These are phyloP conservation scores for Trifolium dubium DNA, from an alignment of 306 rosid genomes.

Conservation along the genomic window DNA sequence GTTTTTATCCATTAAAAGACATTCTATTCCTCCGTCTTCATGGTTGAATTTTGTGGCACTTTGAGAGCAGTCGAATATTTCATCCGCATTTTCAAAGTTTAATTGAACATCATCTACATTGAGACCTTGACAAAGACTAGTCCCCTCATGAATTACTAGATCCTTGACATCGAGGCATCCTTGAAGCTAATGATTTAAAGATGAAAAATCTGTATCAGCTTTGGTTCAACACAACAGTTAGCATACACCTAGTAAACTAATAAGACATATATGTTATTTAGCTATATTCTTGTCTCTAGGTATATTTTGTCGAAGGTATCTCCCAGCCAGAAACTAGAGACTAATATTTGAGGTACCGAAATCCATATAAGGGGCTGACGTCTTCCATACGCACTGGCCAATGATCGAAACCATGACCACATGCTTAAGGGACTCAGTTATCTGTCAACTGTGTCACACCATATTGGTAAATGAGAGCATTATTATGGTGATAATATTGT, in stretches of 20 bases:
- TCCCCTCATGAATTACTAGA: conserved; percentile 48
- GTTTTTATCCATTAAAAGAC: conserved; percentile 64
- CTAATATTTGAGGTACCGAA: neutral
- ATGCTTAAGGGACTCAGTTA: neutral
- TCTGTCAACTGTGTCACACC: neutral
- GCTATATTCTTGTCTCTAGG: neutral
- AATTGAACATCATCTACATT: conserved; percentile 55
- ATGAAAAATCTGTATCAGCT: conserved; percentile 5
- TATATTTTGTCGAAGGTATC: neutral
- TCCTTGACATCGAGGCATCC: conserved; percentile 57
- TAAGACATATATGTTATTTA: neutral
- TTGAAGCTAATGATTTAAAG: conserved; percentile 45
- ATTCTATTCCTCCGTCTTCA: conserved; percentile 64
- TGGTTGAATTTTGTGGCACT: conserved; percentile 53
- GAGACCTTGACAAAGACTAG: conserved; percentile 58
- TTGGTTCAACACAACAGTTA: conserved; percentile 1
- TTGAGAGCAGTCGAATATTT: conserved; percentile 57
- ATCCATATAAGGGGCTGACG: neutral
- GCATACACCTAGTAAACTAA: neutral
- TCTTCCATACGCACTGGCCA: neutral
- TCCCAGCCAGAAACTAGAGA: neutral
- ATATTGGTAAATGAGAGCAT: neutral
- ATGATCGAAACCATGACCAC: neutral
- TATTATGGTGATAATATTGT: neutral
- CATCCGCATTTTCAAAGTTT: conserved; percentile 53